Evolutionary conservation across 495 filamentous ascomycete species (phyloP).

Genomic region (Xylona heveae): DNA sequence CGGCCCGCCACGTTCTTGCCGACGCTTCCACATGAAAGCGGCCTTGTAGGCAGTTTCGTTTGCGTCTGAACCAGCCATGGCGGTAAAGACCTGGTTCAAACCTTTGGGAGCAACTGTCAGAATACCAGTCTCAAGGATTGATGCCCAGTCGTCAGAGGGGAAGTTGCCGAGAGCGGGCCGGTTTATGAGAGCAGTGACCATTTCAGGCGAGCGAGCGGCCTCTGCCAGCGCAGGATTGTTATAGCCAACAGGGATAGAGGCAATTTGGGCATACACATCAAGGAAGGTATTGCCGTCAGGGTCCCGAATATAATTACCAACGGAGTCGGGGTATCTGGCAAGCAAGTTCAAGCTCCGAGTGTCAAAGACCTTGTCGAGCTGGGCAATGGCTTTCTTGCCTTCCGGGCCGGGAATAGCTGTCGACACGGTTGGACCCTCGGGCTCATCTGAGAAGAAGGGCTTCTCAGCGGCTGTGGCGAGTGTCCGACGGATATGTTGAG

Average conservation of each 20-base stretch:
- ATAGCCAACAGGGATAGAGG: slow-evolving; percentile 6
- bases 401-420: slow-evolving; percentile 7
- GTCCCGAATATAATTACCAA: slow-evolving; percentile 7
- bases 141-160: slow-evolving; percentile 6
- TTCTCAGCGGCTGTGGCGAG: not conserved
- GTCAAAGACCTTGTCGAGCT: slow-evolving; percentile 6
- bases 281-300: slow-evolving; percentile 5
- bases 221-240: slow-evolving; percentile 4
- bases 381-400: slow-evolving; percentile 1
- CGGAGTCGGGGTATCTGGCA: slow-evolving; percentile 4
- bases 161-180: slow-evolving; percentile 7
- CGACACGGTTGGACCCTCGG: slow-evolving; percentile 1
- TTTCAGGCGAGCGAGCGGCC: slow-evolving; percentile 5
- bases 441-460: slow-evolving; percentile 4
- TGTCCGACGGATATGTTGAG: too few relatives aligned
- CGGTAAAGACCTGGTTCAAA: slow-evolving; percentile 90
- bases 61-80: slow-evolving; percentile 85
- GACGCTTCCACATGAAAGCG: slow-evolving; percentile 92
- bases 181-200: slow-evolving; percentile 6
- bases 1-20: slow-evolving; percentile 66
- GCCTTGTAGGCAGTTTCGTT: slow-evolving; percentile 99
- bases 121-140: slow-evolving; percentile 5
- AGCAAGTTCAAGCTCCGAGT: slow-evolving; percentile 6
- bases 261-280: slow-evolving; percentile 8
- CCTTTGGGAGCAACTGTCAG: slow-evolving; percentile 73